Base-by-base conservation (phyloP, 2,329 filamentous ascomycete genomes). In the Diaporthe helianthi region DNA sequence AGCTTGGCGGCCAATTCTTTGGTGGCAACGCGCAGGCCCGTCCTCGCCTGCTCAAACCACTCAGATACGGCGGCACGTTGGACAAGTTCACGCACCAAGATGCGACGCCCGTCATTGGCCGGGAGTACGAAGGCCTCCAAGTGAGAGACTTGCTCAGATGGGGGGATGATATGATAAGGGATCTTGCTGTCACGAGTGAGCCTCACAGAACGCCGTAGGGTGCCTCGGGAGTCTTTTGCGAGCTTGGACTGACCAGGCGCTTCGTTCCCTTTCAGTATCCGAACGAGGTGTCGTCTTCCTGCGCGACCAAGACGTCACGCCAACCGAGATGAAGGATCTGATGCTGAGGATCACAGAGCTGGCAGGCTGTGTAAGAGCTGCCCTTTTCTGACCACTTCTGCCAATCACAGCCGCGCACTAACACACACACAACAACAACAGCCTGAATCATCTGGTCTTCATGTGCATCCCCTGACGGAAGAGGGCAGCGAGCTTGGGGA, bases 381-480 rank as follows among this genome's bases (percentile, higher is more conserved):
- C n/a, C 36, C 36, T 5, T 47, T 22, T n/a, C n/a, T 13, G 44
- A 8, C 44, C n/a, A 22, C n/a, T 47, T 47, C 41, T 46, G 41
- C 19, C 6, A 10, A 19, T 10, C 38, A 31, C 22, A 22, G 19
- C 4, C 17, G 17, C 41, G 24, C 26, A 63, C 53, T 66, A 19
- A 68, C 61, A 29, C 5, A n/a, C n/a, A n/a, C n/a, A n/a, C n/a
- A n/a, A n/a, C 38, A 47, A 8, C 49, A 68, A 47, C 61, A 80
- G 76, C 85, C 85, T 22, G 73, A 79, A 44, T 82, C 81, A 2
- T 87, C 85, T 1, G 78, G 79, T 2, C 79, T 89, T 29, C 86
- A 88, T 69, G 81, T 87, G 9, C 86, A 88, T 72, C 86, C 86
- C 7, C 73, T 88, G 31, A 84, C 83, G 0, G 84, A 87, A 70